Evolutionary conservation across 1,139 yeast species (phyloP).

Genomic region (Kluyveromyces sp.): DNA sequence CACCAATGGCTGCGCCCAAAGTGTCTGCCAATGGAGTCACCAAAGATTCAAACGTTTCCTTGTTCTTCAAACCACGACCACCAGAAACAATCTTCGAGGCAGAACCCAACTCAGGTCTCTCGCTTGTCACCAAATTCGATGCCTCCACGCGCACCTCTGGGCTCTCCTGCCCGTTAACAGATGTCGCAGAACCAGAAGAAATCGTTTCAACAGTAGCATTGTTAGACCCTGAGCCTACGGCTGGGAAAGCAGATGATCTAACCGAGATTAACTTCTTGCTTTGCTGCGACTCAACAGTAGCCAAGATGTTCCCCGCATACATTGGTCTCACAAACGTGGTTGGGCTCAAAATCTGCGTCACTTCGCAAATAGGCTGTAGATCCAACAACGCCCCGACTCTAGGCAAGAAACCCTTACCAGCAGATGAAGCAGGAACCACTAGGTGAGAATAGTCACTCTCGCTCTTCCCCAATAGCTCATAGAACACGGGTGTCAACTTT

Average conservation of each 20-base stretch:
- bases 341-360: slow-evolving; percentile 56
- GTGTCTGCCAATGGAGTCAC: slow-evolving; percentile 80
- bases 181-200: background rate
- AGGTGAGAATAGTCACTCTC: slow-evolving; percentile 58
- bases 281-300: slow-evolving; percentile 72
- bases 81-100: slow-evolving; percentile 82
- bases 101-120: slow-evolving; percentile 85
- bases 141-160: slow-evolving; percentile 20
- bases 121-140: slow-evolving; percentile 56
- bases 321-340: slow-evolving; percentile 86
- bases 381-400: slow-evolving; percentile 81
- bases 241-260: slow-evolving; percentile 78
- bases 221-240: slow-evolving; percentile 38
- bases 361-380: slow-evolving; percentile 80
- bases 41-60: slow-evolving; percentile 73
- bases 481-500: slow-evolving; percentile 51
- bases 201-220: slow-evolving; percentile 33
- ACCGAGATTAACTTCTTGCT: slow-evolving; percentile 60
- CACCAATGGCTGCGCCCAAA: slow-evolving; percentile 86
- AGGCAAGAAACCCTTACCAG: slow-evolving; percentile 82
- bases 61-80: slow-evolving; percentile 88
- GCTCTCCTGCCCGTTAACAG: background rate
- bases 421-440: slow-evolving; percentile 73
- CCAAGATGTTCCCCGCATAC: slow-evolving; percentile 90
- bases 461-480: slow-evolving; percentile 37